Evolutionary conservation across 768 basidiomycete species (phyloP).

Genomic region (Lactarius indigo): DNA sequence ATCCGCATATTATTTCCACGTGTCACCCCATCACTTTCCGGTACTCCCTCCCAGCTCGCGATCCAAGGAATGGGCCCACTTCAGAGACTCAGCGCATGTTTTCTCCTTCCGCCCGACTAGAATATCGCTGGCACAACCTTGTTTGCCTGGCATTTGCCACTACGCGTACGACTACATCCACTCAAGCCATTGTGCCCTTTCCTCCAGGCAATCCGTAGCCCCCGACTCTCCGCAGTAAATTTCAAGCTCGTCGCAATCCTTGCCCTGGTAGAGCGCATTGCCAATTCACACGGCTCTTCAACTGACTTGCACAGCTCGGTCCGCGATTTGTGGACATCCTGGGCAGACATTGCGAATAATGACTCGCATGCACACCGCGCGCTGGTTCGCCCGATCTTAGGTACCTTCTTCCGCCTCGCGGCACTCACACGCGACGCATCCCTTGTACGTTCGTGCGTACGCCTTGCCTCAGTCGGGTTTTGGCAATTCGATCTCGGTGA

Average conservation of each 20-base stretch:
- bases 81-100: conserved; percentile 20
- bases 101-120: conserved; percentile 5
- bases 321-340: conserved; percentile 40
- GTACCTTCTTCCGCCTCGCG: conserved; percentile 47
- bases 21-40: conserved; percentile 3
- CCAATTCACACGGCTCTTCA: not conserved
- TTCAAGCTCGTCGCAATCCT: conserved; percentile 21
- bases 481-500: conserved; percentile 24
- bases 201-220: not conserved
- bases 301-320: conserved; percentile 9
- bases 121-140: conserved; percentile 25
- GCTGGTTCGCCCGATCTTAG: conserved; percentile 36
- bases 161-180: conserved; percentile 4
- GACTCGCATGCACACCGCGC: conserved; percentile 17
- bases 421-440: conserved; percentile 32
- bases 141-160: conserved; percentile 22
- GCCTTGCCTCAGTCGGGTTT: conserved; percentile 25
- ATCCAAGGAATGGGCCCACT: conserved; percentile 21
- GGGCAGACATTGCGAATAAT: conserved; percentile 32
- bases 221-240: conserved; percentile 15
- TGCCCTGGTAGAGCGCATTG: conserved; percentile 18
- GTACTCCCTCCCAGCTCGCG: conserved; percentile 18
- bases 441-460: conserved; percentile 21
- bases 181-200: conserved; percentile 5
- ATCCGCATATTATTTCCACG: conserved; percentile 21